Base-by-base conservation (phyloP, 2,329 filamentous ascomycete species). In the Venturia oleaginea region DNA sequence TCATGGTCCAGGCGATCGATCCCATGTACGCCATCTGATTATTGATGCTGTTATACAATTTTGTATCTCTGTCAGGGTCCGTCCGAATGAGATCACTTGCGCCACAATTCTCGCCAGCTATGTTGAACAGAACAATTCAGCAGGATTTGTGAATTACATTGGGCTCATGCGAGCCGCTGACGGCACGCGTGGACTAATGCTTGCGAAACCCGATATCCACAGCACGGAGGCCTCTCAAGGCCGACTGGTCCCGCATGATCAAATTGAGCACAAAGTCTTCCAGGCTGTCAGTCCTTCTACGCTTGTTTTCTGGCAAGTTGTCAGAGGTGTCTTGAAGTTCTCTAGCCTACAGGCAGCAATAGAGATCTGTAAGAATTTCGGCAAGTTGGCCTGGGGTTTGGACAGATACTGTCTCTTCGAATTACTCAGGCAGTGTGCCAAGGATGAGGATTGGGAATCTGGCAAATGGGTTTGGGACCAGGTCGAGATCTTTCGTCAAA, bases 11-110 rank as follows among this genome's bases (percentile, higher is more conserved):
- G 51, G 30, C 17, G 27, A 32, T 19, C 51, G 15, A 22, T 6
- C 27, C 4, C 40, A 54, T 30, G 37, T 57, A 13, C 34, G 37
- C 59, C 11, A 40, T 32, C 10, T 30, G 15, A 68, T 67, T 59
- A 65, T 13, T 62, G 67, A 0, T 62, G 76, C 46, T 67, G 71
- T n/a, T 68, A 73, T 40, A 48, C 67, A 42, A 69, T 76, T 27
- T 72, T 77, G 30, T 55, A 69, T 1, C 6, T 68, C 67, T 27
- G 74, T 74, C 43, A 74, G 77, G 42, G 73, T 79, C 15, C 75
- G 79, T 0, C 76, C 77, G 0, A 81, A 81, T 65, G 79, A 81
- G 67, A 71, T 77, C 27, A 77, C 78, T 1, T 73, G 76, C 61
- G 69, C 71, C 4, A 70, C 74, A 22, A 74, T 80, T 6, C 72